These are phyloP conservation scores for Exophiala viscosa DNA, from an alignment of 2,329 filamentous ascomycete genomes.

Conservation along the genomic window DNA sequence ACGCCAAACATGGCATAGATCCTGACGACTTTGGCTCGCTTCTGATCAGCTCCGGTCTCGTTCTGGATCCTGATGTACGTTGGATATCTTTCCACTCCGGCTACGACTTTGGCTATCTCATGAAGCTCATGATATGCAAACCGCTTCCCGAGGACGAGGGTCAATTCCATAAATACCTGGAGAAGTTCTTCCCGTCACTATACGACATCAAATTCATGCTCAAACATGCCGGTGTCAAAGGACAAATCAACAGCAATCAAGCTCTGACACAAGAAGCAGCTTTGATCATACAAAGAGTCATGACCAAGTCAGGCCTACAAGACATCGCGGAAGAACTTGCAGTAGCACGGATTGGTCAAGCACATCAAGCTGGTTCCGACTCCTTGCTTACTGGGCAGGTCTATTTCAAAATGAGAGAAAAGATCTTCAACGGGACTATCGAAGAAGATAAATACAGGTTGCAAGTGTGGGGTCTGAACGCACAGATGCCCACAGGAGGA, in stretches of 20 bases:
- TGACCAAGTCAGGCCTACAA: conserved; percentile 86
- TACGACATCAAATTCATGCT: conserved; percentile 98
- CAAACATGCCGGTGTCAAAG: conserved; percentile 75
- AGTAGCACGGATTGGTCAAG: conserved; percentile 79
- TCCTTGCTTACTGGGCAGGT: conserved; percentile 89
- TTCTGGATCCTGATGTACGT: conserved; percentile 79
- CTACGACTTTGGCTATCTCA: conserved; percentile 96
- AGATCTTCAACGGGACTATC: conserved; percentile 80
- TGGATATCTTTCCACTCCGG: conserved; percentile 98
- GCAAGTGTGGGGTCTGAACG: conserved; percentile 89
- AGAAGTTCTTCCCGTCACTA: conserved; percentile 86
- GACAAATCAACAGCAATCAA: conserved; percentile 62
- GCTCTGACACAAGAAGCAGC: conserved; percentile 62
- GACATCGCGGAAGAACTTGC: conserved; percentile 91
- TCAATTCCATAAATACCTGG: conserved; percentile 83
- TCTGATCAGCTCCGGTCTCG: conserved; percentile 86
- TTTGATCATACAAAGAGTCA: conserved; percentile 78
- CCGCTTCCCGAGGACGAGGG: conserved; percentile 83
- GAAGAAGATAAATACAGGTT: conserved; percentile 74
- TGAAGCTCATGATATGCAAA: conserved; percentile 76
- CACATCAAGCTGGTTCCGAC: conserved; percentile 91
- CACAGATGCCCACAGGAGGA: conserved; percentile 54
- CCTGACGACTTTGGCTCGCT: conserved; percentile 83
- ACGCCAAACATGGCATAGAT: conserved; percentile 86
- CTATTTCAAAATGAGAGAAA: conserved; percentile 87